Evolutionary conservation across 306 rosid genomes (phyloP).

Genomic region (Lathyrus sativus): DNA sequence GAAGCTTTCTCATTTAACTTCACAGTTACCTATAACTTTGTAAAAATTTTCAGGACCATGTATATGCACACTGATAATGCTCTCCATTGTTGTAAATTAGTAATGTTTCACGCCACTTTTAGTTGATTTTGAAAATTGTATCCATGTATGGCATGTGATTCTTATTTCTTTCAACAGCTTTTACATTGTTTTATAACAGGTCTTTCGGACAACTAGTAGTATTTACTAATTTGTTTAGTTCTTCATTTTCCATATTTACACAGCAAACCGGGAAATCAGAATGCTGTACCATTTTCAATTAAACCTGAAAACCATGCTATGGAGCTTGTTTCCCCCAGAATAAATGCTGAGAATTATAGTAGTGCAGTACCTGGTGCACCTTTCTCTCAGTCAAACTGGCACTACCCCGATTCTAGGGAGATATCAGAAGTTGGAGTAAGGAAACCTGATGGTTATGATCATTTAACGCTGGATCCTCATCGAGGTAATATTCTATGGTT

Average conservation of each 20-base stretch:
- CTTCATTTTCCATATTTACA: slow-evolving; percentile 32
- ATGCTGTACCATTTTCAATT: slow-evolving; percentile 49
- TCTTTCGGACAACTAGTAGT: slow-evolving; percentile 24
- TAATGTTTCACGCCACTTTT: slow-evolving; percentile 20
- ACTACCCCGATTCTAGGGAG: slow-evolving; percentile 62
- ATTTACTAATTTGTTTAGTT: slow-evolving; percentile 29
- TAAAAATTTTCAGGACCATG: not conserved
- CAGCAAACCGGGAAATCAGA: slow-evolving; percentile 64
- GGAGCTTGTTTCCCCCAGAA: slow-evolving; percentile 84
- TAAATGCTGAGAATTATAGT: slow-evolving; percentile 60
- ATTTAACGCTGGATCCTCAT: slow-evolving; percentile 56
- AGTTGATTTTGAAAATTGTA: slow-evolving; percentile 26
- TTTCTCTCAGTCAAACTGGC: slow-evolving; percentile 67
- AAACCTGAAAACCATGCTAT: slow-evolving; percentile 58
- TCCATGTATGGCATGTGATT: slow-evolving; percentile 17
- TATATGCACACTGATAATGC: slow-evolving; percentile 5
- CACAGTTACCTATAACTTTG: slow-evolving; percentile 4
- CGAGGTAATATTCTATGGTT: slow-evolving; percentile 59
- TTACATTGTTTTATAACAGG: slow-evolving; percentile 17
- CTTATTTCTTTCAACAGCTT: slow-evolving; percentile 18
- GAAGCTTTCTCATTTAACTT: slow-evolving; percentile 7
- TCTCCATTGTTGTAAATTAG: slow-evolving; percentile 6
- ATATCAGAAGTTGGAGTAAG: slow-evolving; percentile 63
- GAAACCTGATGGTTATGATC: slow-evolving; percentile 65
- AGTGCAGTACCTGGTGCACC: slow-evolving; percentile 56